Base-by-base conservation (phyloP, 306 rosid species). In the Glycine latifolia region DNA sequence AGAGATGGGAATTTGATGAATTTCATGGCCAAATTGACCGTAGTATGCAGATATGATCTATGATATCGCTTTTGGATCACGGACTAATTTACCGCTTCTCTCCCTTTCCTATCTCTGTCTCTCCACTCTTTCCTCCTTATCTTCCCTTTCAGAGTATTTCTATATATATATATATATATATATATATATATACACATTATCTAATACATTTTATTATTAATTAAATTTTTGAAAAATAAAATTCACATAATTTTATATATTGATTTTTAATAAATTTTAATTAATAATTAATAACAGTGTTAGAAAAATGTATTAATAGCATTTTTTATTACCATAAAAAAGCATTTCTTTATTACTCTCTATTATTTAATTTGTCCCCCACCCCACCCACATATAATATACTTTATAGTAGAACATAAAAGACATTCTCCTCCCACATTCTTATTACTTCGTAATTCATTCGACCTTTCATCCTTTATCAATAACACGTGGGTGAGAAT, bases 401-500 rank as follows among this genome's bases (percentile, higher is more conserved):
- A 48, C 2, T 35, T 3, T 16, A 39, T 39, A 39, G 65, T 8
- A 43, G 47, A 58, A 56, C 10, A 46, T 69, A 10, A 35, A 73
- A 73, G 67, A 73, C 87, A 85, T 83, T 82, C 81, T 82, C 11
- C 63, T 67, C 70, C 26, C 37, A 7, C 12, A n/a, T 10, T 14
- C 12, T 14, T 55, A 2, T 52, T 76, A 43, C 12, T 47, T 73
- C 31, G 3, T 16, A 16, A 68, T 50, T 54, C 26, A 39, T 48
- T 62, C 49, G 35, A 43, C 35, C 39, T 37, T 58, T 15, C 13
- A 41, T 33, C 12, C 43, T 80, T 49, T 60, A 52, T 31, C 10
- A 17, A 3, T 4, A 39, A 82, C 82, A 67, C 85, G 77, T 82
- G 87, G 85, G 83, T 65, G 82, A 72, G 71, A 79, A 73, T 77